Evolutionary conservation across 2,329 filamentous ascomycete genomes (phyloP).

Genomic region (Penicillium sumatraense): DNA sequence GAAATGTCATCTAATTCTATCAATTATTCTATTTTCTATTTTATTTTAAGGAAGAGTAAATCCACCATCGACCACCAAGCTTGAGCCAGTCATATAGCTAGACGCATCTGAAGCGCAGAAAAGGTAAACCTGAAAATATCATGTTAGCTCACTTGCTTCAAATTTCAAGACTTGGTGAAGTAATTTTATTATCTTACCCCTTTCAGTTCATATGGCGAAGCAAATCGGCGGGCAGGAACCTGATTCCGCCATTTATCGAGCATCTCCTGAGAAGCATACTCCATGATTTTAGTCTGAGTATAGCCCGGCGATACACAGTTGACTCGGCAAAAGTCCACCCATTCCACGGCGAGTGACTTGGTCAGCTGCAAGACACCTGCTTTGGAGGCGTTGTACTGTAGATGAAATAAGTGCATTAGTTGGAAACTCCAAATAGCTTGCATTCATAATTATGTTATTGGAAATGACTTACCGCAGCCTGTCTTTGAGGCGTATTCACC

Average conservation of each 20-base stretch:
- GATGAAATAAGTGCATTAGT: background rate
- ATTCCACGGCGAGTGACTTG: background rate
- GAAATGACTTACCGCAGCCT: background rate
- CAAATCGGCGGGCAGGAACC: background rate
- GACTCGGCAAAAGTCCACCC: background rate
- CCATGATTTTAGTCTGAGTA: background rate
- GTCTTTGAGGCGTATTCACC: background rate
- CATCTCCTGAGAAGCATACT: background rate
- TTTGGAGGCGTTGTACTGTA: background rate
- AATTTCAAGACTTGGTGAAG: background rate
- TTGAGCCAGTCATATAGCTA: background rate
- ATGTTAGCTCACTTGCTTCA: background rate
- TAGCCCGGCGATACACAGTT: background rate
- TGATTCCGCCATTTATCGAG: background rate
- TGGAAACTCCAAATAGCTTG: background rate
- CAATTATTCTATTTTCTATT: no score
- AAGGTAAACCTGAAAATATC: background rate
- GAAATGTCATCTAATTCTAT: no score
- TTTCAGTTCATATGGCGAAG: background rate
- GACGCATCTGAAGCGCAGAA: background rate
- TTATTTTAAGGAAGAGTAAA: background rate
- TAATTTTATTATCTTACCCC: no score
- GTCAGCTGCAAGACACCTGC: background rate
- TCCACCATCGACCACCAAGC: background rate
- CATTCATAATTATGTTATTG: no score